Percentiles rank a stretch among this genome's conserved stretches.
These are phyloP conservation scores for Yamadazyma pseudoaaseri DNA, from an alignment of 1,139 yeast species.

Conservation along the genomic window DNA sequence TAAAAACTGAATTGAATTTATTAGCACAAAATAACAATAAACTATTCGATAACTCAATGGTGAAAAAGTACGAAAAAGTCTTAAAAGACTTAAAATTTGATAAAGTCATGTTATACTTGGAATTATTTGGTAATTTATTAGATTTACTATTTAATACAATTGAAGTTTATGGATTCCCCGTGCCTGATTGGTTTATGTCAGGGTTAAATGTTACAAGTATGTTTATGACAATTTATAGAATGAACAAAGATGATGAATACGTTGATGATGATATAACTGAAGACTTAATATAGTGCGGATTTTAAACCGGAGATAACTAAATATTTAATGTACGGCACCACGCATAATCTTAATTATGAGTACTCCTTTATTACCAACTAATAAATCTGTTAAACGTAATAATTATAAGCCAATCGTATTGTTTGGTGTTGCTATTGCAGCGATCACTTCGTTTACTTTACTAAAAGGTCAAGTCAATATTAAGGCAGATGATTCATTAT, in stretches of 20 bases:
- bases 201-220: slow-evolving; percentile 43
- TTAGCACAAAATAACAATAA: slow-evolving; percentile 23
- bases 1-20: slow-evolving; percentile 36
- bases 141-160: slow-evolving; percentile 43
- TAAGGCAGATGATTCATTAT: slow-evolving; percentile 31
- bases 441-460: too few relatives aligned
- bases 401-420: neutral
- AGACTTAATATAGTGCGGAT: slow-evolving; percentile 29
- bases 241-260: slow-evolving; percentile 53
- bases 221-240: slow-evolving; percentile 51
- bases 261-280: slow-evolving; percentile 47
- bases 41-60: slow-evolving; percentile 26
- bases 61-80: slow-evolving; percentile 39
- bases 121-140: slow-evolving; percentile 43
- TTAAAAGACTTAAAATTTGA: slow-evolving; percentile 45
- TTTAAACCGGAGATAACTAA: neutral
- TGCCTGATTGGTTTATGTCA: slow-evolving; percentile 48
- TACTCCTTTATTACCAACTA: slow-evolving; percentile 7
- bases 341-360: slow-evolving; percentile 1
- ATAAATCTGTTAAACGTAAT: neutral
- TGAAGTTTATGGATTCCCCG: slow-evolving; percentile 35
- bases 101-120: slow-evolving; percentile 43
- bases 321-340: neutral
- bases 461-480: too few relatives aligned
- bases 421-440: too few relatives aligned